Conservation (phyloP, 768 basidiomycete species). For the Russula compacta region DNA sequence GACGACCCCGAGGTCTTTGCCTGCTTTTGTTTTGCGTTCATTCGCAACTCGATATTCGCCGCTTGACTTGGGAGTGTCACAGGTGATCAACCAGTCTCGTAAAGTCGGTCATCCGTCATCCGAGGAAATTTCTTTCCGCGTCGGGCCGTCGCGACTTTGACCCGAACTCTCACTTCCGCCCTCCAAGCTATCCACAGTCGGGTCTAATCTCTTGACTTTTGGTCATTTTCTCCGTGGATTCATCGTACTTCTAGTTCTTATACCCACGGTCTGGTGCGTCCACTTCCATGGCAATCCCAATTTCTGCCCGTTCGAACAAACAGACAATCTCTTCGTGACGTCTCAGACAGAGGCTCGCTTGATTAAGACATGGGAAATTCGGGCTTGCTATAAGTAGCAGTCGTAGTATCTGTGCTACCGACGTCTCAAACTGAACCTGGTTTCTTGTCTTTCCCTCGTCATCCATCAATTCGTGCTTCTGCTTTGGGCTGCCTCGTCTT, state of each 20-base stretch:
- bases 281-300: neutral
- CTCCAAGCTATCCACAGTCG: neutral
- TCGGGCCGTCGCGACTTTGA: neutral
- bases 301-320: neutral
- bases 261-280: neutral
- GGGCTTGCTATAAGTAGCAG: neutral
- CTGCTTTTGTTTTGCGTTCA: constrained; percentile 15
- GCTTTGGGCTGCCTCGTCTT: neutral
- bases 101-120: neutral
- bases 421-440: neutral
- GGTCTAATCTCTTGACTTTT: neutral
- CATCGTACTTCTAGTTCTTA: neutral
- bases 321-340: neutral
- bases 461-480: neutral
- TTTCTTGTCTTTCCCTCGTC: neutral
- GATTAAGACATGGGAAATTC: neutral
- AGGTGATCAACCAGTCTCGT: neutral
- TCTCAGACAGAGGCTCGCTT: neutral
- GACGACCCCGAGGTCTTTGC: constrained; percentile 13
- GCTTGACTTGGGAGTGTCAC: neutral
- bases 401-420: neutral
- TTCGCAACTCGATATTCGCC: neutral
- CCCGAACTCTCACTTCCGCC: neutral
- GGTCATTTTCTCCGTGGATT: neutral
- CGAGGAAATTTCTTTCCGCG: neutral